phyloP scores from a whole-genome alignment of 306 rosid genomes.

The Prunus salicina region DNA sequence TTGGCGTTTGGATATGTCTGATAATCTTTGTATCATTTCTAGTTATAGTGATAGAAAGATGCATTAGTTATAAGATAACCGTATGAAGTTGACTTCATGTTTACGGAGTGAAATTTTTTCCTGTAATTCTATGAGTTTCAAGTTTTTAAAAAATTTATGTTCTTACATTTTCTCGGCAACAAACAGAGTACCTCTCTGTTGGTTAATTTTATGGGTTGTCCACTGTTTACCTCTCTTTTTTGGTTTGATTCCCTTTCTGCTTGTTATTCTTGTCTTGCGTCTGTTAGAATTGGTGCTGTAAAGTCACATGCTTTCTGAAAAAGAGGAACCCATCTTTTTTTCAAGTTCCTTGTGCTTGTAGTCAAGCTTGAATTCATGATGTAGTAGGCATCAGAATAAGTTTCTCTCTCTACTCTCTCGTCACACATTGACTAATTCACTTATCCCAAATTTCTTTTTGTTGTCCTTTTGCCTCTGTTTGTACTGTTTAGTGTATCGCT shows the following conservation, averaged over 20 bases:
- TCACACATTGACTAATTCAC: neutral
- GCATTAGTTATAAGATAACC: neutral
- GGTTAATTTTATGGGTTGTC: neutral
- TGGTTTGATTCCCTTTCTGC: neutral
- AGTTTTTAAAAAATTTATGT: neutral
- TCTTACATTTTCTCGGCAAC: conserved; percentile 24
- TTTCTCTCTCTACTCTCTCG: neutral
- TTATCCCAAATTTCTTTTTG: neutral
- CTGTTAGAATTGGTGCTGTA: conserved; percentile 30
- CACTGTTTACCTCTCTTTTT: conserved; percentile 16
- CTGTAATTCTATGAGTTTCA: neutral
- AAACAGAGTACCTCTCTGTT: conserved; percentile 5
- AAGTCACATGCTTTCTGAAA: conserved; percentile 32
- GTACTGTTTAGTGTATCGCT: neutral
- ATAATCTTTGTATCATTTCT: neutral
- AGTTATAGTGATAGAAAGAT: neutral
- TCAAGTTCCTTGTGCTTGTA: conserved; percentile 25
- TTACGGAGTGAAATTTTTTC: too few relatives aligned
- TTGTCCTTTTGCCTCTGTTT: neutral
- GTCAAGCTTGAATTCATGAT: conserved; percentile 21
- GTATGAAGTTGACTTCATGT: conserved; percentile 1
- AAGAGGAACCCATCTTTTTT: conserved; percentile 29
- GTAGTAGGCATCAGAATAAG: conserved; percentile 18
- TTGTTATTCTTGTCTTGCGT: conserved; percentile 37
- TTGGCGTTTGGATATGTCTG: neutral